These are phyloP conservation scores for Phytophthora pseudosyringae DNA, from an alignment of 352 stramenopile species.

Conservation along the genomic window DNA sequence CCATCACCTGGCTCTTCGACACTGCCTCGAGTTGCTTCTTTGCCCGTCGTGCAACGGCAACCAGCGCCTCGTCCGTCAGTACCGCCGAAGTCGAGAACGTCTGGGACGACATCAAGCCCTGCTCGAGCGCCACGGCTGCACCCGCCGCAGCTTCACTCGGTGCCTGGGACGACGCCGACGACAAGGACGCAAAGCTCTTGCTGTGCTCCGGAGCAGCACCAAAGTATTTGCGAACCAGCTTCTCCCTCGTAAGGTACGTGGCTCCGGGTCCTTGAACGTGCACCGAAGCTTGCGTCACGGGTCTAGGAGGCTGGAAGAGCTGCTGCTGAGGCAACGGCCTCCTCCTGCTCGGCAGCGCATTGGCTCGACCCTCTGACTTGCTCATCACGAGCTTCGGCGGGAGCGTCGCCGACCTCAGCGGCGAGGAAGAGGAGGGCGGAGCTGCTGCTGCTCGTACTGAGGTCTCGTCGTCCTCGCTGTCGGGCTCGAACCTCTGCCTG, in stretches of 20 bases:
- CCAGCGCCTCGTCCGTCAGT: constrained; percentile 42
- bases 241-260: constrained; percentile 8
- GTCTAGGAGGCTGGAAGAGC: constrained; percentile 3
- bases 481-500: constrained; percentile 34
- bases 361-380: constrained; percentile 29
- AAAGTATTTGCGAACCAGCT: constrained; percentile 14
- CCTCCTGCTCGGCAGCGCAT: constrained; percentile 22
- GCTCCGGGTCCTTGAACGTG: background rate
- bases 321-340: constrained; percentile 18
- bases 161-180: constrained; percentile 29
- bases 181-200: constrained; percentile 20
- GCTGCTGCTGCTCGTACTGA: background rate
- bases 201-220: constrained; percentile 9
- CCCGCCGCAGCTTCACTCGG: constrained; percentile 18
- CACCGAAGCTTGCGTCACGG: constrained; percentile 5
- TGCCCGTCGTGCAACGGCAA: constrained; percentile 38
- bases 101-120: constrained; percentile 42
- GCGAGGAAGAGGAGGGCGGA: constrained; percentile 1
- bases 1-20: constrained; percentile 49
- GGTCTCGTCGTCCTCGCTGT: constrained; percentile 43
- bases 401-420: constrained; percentile 20
- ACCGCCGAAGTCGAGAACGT: constrained; percentile 39
- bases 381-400: constrained; percentile 30
- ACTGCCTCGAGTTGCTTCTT: constrained; percentile 55
- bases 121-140: constrained; percentile 29